phyloP scores from a whole-genome alignment of 176 grass and related monocot species.

The maize (Zea mays) region Zm-B73-REFERENCE-NAM-5.0 NC_050102.1:24473501-24474000 shows the following conservation, averaged over 20 bases:
- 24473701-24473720: neutral
- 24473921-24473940: slow-evolving; percentile 12
- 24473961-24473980: slow-evolving; percentile 55
- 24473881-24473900: slow-evolving; percentile 5
- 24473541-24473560: too few relatives aligned
- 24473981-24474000: slow-evolving; percentile 54
- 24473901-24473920: slow-evolving; percentile 1
- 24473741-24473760: neutral
- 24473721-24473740: neutral
- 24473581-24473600: neutral
- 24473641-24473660: neutral
- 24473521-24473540: too few relatives aligned
- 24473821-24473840: neutral
- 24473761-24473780: neutral
- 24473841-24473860: slow-evolving; percentile 41
- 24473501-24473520: too few relatives aligned
- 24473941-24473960: slow-evolving; percentile 78
- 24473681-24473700: neutral
- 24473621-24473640: neutral
- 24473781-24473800: neutral
- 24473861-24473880: slow-evolving; percentile 23
- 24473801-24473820: slow-evolving; percentile 14
- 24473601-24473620: neutral
- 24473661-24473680: neutral
- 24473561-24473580: too few relatives aligned